phyloP scores from a whole-genome alignment of 495 filamentous ascomycete species.

The Chaetomium fimeti region DNA sequence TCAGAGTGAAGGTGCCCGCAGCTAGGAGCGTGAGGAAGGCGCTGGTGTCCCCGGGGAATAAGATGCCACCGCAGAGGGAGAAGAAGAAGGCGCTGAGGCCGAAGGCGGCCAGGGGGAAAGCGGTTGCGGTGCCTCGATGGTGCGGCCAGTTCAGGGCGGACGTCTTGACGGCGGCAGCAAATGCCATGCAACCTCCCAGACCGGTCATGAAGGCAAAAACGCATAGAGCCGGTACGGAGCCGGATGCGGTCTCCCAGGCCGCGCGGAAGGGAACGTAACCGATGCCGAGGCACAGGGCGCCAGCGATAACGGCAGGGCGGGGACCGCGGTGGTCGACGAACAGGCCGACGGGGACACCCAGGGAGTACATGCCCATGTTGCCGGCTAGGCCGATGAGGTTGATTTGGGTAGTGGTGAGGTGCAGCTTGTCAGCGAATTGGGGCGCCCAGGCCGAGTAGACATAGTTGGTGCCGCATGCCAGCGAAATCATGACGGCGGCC shows the following conservation, averaged over 20 bases:
- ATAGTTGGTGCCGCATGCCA: slow-evolving; percentile 90
- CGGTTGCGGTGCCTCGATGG: slow-evolving; percentile 89
- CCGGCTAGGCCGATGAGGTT: slow-evolving; percentile 89
- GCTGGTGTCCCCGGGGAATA: slow-evolving; percentile 82
- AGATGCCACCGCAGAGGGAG: slow-evolving; percentile 67
- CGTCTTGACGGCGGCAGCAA: slow-evolving; percentile 79
- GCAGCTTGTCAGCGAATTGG: slow-evolving; percentile 82
- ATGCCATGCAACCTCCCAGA: slow-evolving; percentile 81
- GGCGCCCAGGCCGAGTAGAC: slow-evolving; percentile 98
- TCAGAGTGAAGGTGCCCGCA: slow-evolving; percentile 71
- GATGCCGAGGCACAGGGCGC: slow-evolving; percentile 64
- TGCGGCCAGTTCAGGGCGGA: slow-evolving; percentile 91
- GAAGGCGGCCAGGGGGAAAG: slow-evolving; percentile 87
- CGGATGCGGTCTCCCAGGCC: slow-evolving; percentile 61
- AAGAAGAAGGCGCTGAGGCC: slow-evolving; percentile 97
- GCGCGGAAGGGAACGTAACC: slow-evolving; percentile 81
- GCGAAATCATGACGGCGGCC: slow-evolving; percentile 79
- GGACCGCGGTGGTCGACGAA: slow-evolving; percentile 84
- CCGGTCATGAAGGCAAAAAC: slow-evolving; percentile 84
- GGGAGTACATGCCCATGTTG: slow-evolving; percentile 95
- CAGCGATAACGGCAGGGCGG: slow-evolving; percentile 69
- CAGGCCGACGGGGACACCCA: slow-evolving; percentile 84
- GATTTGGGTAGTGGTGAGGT: slow-evolving; percentile 82
- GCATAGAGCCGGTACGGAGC: slow-evolving; percentile 68
- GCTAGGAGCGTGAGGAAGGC: slow-evolving; percentile 78